A percentile compares a stretch with the other conserved stretches of the same genome.
Conservation (phyloP, 345 rosid species). For the Citrus unshiu region DNA sequence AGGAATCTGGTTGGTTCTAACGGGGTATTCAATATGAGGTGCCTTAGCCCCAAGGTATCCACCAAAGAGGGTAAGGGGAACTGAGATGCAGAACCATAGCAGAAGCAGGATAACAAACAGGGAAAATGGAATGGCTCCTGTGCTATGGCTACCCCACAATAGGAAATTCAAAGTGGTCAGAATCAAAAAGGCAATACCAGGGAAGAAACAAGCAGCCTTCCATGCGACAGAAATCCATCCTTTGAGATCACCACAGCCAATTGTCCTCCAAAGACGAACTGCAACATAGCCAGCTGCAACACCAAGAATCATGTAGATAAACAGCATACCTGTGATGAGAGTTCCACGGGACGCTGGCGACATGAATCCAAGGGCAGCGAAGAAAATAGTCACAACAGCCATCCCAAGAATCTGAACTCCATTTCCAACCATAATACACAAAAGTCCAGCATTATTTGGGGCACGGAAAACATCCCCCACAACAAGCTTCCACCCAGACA, state of each 20-base stretch:
- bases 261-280: conserved; percentile 67
- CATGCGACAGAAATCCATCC: conserved; percentile 70
- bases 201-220: conserved; percentile 75
- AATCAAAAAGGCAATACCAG: conserved; percentile 66
- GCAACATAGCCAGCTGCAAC: conserved; percentile 70
- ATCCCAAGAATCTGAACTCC: conserved; percentile 79
- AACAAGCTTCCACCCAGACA: conserved; percentile 81
- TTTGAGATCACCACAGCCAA: conserved; percentile 50
- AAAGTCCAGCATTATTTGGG: conserved; percentile 49
- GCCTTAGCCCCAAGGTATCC: conserved; percentile 66
- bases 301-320: conserved; percentile 71
- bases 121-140: conserved; percentile 73
- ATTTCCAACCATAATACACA: conserved; percentile 70
- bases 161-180: conserved; percentile 57
- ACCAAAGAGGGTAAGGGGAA: conserved; percentile 66
- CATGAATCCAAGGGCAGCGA: conserved; percentile 81
- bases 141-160: conserved; percentile 65
- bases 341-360: conserved; percentile 80
- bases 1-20: conserved; percentile 75
- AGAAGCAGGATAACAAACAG: conserved; percentile 45
- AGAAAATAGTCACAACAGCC: conserved; percentile 65
- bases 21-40: conserved; percentile 66
- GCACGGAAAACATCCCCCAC: conserved; percentile 80
- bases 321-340: conserved; percentile 66
- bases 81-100: conserved; percentile 69